Evolutionary conservation across 169 alveolate genomes (phyloP), one percentile per base, ranked within the genome.

Genomic region (Cryptosporidium meleagridis): DNA sequence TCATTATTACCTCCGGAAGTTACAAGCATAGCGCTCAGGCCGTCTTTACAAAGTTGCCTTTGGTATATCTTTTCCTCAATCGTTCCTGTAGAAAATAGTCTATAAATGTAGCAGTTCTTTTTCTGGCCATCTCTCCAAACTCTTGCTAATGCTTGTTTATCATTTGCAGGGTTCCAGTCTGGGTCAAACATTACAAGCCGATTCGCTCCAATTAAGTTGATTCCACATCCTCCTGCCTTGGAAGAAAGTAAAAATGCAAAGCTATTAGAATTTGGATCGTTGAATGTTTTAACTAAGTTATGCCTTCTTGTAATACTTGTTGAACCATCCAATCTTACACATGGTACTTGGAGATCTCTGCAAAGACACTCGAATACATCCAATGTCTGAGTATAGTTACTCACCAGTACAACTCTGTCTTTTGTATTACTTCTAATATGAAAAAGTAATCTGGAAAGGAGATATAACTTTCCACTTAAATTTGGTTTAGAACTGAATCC

Each of bases 131-230:
- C 99, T 91, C 99, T 94, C 98, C 99, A 97, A 1, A 97, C 97
- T 33, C 99, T 95, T 10, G 99, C 99, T 84, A 97, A 94, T 12
- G 99, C 98, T 91, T 97, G 98, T 91, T 96, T 96, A 93, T 98
- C 99, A 91, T 97, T 98, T 10, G 99, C 99, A 18, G 99, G 99
- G 86, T 98, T 98, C 99, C 99, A 98, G 92, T 98, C 99, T 1
- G 99, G 99, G 85, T 98, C 99, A 69, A 97, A 96, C 91, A 98
- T 94, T 21, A 98, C 96, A 84, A 97, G 98, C 51, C 99, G 91
- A 84, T 98, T 97, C 4, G 99, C 99, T 29, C 99, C 99, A 39
- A 97, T 97, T 61, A 98, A 94, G 89, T 98, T 98, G 71, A 98
- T 93, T 6, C 99, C 99, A 45, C 98, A 95, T 37, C 99, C 99